Conservation (phyloP, 2,329 filamentous ascomycete species). For the Orbilia brochopaga region DNA sequence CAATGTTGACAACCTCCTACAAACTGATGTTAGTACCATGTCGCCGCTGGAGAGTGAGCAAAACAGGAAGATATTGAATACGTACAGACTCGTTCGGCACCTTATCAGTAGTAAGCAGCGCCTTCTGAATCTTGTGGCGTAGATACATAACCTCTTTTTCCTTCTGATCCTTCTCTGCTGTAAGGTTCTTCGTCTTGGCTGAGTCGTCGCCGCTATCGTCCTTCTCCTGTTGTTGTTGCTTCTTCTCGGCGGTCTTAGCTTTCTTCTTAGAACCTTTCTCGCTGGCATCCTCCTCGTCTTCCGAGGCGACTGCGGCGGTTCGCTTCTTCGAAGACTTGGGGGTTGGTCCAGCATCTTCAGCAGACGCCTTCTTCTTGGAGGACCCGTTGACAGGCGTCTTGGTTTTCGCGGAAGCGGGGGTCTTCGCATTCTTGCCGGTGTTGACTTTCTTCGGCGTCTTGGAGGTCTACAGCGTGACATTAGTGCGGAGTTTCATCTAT, state of each 20-base stretch:
- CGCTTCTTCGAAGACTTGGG: constrained; percentile 51
- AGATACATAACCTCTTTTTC: constrained; percentile 86
- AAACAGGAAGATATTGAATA: constrained; percentile 2
- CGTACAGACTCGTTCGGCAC: constrained; percentile 75
- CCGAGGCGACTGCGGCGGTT: constrained; percentile 40
- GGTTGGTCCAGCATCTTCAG: constrained; percentile 57
- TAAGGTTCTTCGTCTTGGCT: constrained; percentile 54
- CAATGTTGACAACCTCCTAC: constrained; percentile 58
- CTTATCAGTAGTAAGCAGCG: constrained; percentile 82
- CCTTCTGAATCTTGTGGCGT: constrained; percentile 92
- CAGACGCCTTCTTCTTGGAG: constrained; percentile 60
- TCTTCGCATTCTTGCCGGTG: constrained; percentile 57
- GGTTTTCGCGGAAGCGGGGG: constrained; percentile 56
- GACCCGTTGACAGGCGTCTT: constrained; percentile 54
- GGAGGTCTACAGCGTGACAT: constrained; percentile 67
- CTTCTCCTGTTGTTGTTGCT: constrained; percentile 22
- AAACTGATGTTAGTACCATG: constrained; percentile 9
- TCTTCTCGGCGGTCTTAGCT: constrained; percentile 53
- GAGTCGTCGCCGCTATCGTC: constrained; percentile 37
- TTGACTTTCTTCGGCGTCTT: constrained; percentile 71
- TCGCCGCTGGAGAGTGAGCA: background rate
- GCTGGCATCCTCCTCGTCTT: constrained; percentile 30
- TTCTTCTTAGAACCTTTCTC: constrained; percentile 60
- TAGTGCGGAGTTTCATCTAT: background rate
- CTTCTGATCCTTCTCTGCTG: constrained; percentile 66